Evolutionary conservation across 345 rosid genomes (phyloP), one percentile per base, ranked within the genome.

Genomic region (Toxicodendron radicans): DNA sequence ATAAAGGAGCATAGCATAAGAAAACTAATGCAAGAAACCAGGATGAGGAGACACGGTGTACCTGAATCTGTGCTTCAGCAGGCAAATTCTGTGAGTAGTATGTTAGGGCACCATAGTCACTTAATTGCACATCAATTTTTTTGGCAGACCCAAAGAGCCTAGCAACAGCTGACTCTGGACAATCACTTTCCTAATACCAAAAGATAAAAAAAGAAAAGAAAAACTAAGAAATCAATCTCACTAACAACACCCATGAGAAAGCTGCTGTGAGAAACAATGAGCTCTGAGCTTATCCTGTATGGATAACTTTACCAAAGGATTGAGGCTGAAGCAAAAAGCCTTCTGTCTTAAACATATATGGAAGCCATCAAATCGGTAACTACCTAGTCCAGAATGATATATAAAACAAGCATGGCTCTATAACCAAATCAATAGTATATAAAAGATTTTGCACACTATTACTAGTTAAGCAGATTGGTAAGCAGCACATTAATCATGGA

Each of bases 101-200:
- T 41, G 53, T 64, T 18, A 64, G 49, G 68, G 65, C 73, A 73
- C 76, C 82, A 79, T 75, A 78, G 41, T 78, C 74, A 17, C 30
- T 76, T 56, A 70, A 57, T 64, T 79, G 83, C 4, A 45, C 16
- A 23, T 58, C 52, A 73, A 70, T 78, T 70, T 21, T 78, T 73
- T 73, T 75, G 11, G 56, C 76, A 62, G 80, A 78, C 60, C 80
- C 84, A 73, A 83, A 78, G 35, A 83, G 79, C 46, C 76, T 81
- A 63, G 86, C 84, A 61, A 83, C 77, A 27, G 84, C 84, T 38
- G 80, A 65, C 79, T 83, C 86, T 35, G 86, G 82, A 70, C 70
- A 52, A 71, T 80, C 80, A 30, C 76, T 78, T 71, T 78, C 86
- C 86, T 83, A 24, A 41, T 70, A 38, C 43, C 46, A 33, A 27